phyloP scores from a whole-genome alignment of 1,139 yeast genomes.

The Kurtzmaniella quercitrusa region DNA sequence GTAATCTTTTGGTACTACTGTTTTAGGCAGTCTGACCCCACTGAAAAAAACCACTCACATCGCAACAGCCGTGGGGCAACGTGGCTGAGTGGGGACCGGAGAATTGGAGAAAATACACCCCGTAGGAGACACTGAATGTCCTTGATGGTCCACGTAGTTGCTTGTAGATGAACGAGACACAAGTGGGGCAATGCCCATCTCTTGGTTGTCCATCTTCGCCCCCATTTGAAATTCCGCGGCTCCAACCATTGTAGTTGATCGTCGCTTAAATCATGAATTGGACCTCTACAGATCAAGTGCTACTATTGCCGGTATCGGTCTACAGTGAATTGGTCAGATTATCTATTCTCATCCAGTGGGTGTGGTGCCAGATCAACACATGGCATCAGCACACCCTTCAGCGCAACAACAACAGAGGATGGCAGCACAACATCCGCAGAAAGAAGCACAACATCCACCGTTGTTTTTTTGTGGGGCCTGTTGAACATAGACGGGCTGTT shows the following conservation, averaged over 20 bases:
- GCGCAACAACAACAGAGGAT: constrained; percentile 45
- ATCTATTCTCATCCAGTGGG: not conserved
- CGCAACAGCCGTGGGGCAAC: not conserved
- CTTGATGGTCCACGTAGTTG: too few species aligned
- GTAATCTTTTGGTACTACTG: too few species aligned
- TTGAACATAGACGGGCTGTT: constrained; percentile 40
- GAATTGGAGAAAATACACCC: not conserved
- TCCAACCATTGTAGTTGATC: too few species aligned
- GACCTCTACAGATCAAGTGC: too few species aligned
- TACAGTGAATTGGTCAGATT: not conserved
- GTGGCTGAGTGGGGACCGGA: not conserved
- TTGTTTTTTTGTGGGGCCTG: constrained; percentile 27
- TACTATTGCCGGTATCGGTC: too few species aligned
- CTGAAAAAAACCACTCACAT: not conserved
- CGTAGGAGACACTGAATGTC: too few species aligned
- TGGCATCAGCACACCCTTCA: constrained; percentile 25
- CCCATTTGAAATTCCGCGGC: too few species aligned
- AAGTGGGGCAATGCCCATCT: too few species aligned
- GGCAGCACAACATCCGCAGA: constrained; percentile 43
- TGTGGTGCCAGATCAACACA: not conserved
- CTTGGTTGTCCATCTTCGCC: too few species aligned
- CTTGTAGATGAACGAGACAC: too few species aligned
- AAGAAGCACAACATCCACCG: constrained; percentile 35
- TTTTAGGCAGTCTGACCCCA: too few species aligned
- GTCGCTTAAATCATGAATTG: too few species aligned